phyloP scores from a whole-genome alignment of 768 basidiomycete species.

The Tulasnella sp. region DNA sequence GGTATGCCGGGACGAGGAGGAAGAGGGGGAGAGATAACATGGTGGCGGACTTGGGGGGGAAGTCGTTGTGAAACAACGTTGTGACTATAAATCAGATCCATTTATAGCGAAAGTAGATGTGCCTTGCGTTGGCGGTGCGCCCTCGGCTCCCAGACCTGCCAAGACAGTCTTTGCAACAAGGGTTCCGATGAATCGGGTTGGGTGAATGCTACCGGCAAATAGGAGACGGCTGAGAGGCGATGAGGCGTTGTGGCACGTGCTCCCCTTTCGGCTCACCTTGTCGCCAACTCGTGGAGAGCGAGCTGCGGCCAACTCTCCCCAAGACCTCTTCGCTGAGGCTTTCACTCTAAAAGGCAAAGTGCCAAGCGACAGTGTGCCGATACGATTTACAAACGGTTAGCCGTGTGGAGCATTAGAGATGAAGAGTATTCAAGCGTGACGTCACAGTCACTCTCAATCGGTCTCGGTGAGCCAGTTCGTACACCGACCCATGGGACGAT shows the following conservation, averaged over 20 bases:
- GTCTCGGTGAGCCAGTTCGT: too few relatives aligned
- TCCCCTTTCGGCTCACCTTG: background rate
- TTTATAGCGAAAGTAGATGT: background rate
- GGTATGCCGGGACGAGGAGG: background rate
- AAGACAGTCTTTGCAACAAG: background rate
- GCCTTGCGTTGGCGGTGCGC: background rate
- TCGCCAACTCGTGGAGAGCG: background rate
- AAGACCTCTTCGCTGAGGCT: background rate
- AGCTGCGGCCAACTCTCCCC: background rate
- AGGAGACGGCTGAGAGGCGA: background rate
- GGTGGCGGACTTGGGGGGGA: background rate
- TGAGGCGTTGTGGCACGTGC: constrained; percentile 2
- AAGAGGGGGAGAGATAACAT: constrained; percentile 10
- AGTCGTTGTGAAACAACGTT: background rate
- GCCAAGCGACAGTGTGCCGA: background rate
- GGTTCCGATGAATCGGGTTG: background rate
- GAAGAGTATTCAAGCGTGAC: too few relatives aligned
- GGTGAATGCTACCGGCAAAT: background rate
- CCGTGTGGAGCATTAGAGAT: too few relatives aligned
- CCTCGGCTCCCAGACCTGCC: constrained; percentile 1
- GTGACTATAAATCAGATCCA: too few relatives aligned
- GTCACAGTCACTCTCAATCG: too few relatives aligned
- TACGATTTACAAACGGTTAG: too few relatives aligned
- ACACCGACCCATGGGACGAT: too few relatives aligned
- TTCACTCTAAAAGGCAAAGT: background rate